Evolutionary conservation across 306 rosid species (phyloP), one percentile per base, ranked within the genome.

Genomic region (Begonia loranthoides): DNA sequence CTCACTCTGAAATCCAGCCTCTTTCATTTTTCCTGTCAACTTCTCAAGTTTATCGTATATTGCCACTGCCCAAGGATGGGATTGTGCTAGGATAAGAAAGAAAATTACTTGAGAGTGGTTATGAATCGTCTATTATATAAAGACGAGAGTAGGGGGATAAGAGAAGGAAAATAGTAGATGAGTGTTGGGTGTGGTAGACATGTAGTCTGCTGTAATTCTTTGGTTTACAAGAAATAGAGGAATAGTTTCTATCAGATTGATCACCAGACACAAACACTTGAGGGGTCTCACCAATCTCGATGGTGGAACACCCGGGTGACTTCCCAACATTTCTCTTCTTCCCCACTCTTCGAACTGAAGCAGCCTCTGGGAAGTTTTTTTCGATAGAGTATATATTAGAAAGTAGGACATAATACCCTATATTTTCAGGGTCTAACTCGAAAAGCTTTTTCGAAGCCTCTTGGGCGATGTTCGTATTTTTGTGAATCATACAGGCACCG

Each of bases 401-500:
- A 50, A 86, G 94, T 45, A 86, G 69, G 63, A 90, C 95, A 66
- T 80, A 72, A 61, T 86, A 86, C 57, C 95, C 95, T 22, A 81
- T 75, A 17, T 76, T 86, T 46, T 66, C 80, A 45, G 92, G 80
- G 57, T 90, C 88, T 63, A 76, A 64, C 72, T 76, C 88, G 65
- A 90, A 80, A 56, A 90, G 81, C 75, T 55, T 80, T 66, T 82
- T 73, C 7, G 95, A 85, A 68, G 95, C 99, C 70, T 85, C 63
- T 4, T 54, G 74, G 1, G 92, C 94, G 3, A 90, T 66, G 34
- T 79, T 48, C 1, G 64, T 80, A 73, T 82, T 61, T 71, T 80
- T 90, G 73, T 90, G 95, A 62, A 72, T 82, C 95, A 67, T 80
- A 68, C 99, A 90, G 43, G 94, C 94, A 15, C 94, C 95, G 36